Evolutionary conservation across 495 filamentous ascomycete species (phyloP).

Genomic region (Aspergillus kassunensis): DNA sequence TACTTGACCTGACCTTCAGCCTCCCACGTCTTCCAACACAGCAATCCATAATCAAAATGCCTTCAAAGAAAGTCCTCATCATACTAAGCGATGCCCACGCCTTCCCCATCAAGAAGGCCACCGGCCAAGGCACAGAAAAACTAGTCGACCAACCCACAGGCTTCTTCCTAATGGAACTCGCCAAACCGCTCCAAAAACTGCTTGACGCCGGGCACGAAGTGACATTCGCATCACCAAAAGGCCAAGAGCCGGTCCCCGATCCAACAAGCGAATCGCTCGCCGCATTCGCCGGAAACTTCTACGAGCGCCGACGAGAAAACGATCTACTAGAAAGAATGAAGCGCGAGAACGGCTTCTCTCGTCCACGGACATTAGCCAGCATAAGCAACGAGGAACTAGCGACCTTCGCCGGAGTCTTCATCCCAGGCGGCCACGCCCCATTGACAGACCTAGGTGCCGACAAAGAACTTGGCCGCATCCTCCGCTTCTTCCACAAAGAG

Average conservation of each 20-base stretch:
- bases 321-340: constrained; percentile 37
- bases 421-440: constrained; percentile 42
- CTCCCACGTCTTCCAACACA: neutral
- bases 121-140: constrained; percentile 21
- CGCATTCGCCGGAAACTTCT: constrained; percentile 38
- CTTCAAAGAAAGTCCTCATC: constrained; percentile 37
- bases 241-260: constrained; percentile 30
- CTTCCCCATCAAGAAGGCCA: constrained; percentile 32
- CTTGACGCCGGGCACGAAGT: constrained; percentile 35
- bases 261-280: constrained; percentile 33
- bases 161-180: constrained; percentile 44
- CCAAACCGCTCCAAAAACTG: constrained; percentile 35
- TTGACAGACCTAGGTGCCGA: constrained; percentile 35
- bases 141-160: constrained; percentile 34
- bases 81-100: constrained; percentile 37
- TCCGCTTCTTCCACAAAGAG: constrained; percentile 32
- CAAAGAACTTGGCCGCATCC: constrained; percentile 34
- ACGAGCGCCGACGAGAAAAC: constrained; percentile 35
- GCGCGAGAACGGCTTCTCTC: constrained; percentile 26
- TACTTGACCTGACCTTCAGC: neutral
- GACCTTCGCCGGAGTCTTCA: constrained; percentile 34
- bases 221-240: constrained; percentile 37
- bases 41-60: constrained; percentile 7
- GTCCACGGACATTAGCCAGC: neutral
- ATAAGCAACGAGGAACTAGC: constrained; percentile 25